These are phyloP conservation scores for Chrysophaeum taylorii DNA, from an alignment of 352 stramenopile genomes.

Conservation along the genomic window DNA sequence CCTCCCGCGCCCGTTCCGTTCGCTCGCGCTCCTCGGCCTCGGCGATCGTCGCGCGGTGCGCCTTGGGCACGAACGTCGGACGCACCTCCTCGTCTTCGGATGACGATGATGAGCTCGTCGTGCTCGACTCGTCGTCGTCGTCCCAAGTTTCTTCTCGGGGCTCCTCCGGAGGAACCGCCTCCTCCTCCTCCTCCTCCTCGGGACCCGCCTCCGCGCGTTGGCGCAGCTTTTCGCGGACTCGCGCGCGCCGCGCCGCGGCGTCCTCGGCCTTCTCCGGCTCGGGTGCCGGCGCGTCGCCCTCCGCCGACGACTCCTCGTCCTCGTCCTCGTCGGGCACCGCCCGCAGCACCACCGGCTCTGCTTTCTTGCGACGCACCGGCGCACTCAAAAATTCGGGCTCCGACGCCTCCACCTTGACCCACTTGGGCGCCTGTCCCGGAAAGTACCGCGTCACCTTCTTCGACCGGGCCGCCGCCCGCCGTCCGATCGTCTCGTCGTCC, in stretches of 20 bases:
- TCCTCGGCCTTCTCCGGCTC: not conserved
- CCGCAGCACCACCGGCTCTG: not conserved
- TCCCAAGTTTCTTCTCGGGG: not conserved
- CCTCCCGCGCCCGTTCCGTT: slow-evolving; percentile 9
- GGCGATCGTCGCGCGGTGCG: slow-evolving; percentile 64
- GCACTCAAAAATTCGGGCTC: too few relatives aligned
- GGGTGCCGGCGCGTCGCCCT: not conserved
- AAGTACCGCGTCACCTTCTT: slow-evolving; percentile 9
- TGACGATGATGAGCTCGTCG: not conserved
- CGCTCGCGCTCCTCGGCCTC: slow-evolving; percentile 11
- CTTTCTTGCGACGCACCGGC: not conserved
- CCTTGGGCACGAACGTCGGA: slow-evolving; percentile 77
- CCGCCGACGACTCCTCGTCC: not conserved
- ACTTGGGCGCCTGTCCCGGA: slow-evolving; percentile 2
- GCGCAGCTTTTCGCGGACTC: not conserved
- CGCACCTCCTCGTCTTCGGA: not conserved
- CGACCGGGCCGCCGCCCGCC: not conserved
- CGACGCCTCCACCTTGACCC: not conserved
- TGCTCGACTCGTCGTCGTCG: not conserved
- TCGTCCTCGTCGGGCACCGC: not conserved
- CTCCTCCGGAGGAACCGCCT: not conserved
- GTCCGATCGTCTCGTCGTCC: not conserved
- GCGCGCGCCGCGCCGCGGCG: not conserved
- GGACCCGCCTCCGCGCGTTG: not conserved
- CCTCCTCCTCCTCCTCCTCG: not conserved